Conservation (phyloP, 2,329 filamentous ascomycete species). For the Pseudodiploospora longispora region DNA sequence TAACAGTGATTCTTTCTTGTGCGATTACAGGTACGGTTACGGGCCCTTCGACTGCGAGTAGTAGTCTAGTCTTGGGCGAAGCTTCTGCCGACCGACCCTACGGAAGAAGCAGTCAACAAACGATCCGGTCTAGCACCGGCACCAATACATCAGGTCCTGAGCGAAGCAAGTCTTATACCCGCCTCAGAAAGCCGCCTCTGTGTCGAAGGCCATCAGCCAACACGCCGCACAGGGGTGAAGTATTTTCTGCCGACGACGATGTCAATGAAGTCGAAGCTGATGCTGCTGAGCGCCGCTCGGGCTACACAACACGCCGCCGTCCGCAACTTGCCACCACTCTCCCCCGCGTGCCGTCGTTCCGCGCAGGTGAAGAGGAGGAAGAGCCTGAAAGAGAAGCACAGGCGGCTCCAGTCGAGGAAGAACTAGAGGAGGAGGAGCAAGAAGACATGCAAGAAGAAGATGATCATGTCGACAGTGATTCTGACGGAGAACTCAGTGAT, state of each 20-base stretch:
- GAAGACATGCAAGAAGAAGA: constrained; percentile 34
- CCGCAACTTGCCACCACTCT: constrained; percentile 25
- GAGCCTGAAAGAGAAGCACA: constrained; percentile 14
- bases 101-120: constrained; percentile 21
- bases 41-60: constrained; percentile 16
- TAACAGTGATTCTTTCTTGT: constrained; percentile 1
- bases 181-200: constrained; percentile 65
- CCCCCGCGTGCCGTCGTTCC: constrained; percentile 34
- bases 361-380: constrained; percentile 14
- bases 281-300: constrained; percentile 38
- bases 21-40: constrained; percentile 17
- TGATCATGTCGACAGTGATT: constrained; percentile 50
- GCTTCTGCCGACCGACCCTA: constrained; percentile 27
- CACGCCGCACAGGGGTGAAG: constrained; percentile 69
- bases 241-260: constrained; percentile 90
- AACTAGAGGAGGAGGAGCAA: constrained; percentile 15
- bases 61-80: constrained; percentile 27
- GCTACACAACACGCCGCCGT: constrained; percentile 25
- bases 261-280: constrained; percentile 71
- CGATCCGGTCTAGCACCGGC: constrained; percentile 24
- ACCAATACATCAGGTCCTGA: constrained; percentile 33
- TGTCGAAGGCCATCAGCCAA: constrained; percentile 68
- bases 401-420: constrained; percentile 10
- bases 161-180: constrained; percentile 37
- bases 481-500: constrained; percentile 71